Conservation (phyloP, 192 early-diverging fungal species). For the Coemansia sp. region DNA sequence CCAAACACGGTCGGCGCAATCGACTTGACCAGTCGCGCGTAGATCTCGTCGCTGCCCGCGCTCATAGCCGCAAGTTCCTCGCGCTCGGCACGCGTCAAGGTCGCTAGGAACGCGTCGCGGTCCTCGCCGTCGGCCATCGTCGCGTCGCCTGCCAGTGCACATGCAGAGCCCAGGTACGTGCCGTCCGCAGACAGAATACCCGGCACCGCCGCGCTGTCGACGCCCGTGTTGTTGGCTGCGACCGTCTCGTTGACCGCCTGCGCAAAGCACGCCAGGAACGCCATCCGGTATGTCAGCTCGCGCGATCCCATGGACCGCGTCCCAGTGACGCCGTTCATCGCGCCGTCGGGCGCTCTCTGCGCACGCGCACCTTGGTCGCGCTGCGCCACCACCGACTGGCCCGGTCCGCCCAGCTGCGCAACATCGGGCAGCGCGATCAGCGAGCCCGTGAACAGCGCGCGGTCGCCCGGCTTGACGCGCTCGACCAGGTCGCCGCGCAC, state of each 20-base stretch:
- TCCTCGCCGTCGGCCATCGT: slow-evolving; percentile 62
- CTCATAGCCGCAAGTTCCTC: slow-evolving; percentile 72
- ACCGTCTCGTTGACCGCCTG: slow-evolving; percentile 49
- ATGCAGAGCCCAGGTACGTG: slow-evolving; percentile 14
- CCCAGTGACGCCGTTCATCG: slow-evolving; percentile 70
- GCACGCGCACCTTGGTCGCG: slow-evolving; percentile 47
- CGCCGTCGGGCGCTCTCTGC: slow-evolving; percentile 62
- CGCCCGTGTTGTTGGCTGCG: slow-evolving; percentile 12
- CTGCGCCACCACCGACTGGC: slow-evolving; percentile 58
- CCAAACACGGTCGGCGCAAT: slow-evolving; percentile 91
- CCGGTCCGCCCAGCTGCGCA: slow-evolving; percentile 72
- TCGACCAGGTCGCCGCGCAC: slow-evolving; percentile 91
- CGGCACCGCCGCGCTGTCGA: slow-evolving; percentile 16
- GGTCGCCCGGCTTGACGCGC: slow-evolving; percentile 93
- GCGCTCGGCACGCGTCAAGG: slow-evolving; percentile 69
- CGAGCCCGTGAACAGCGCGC: slow-evolving; percentile 80
- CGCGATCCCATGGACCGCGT: slow-evolving; percentile 83
- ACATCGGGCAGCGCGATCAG: slow-evolving; percentile 93
- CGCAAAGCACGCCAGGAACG: slow-evolving; percentile 83
- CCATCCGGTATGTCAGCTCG: slow-evolving; percentile 90
- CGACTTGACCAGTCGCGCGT: slow-evolving; percentile 73
- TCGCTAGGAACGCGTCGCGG: slow-evolving; percentile 59
- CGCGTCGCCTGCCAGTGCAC: slow-evolving; percentile 54
- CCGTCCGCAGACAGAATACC: slow-evolving; percentile 15
- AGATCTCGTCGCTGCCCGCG: slow-evolving; percentile 60